Conservation (phyloP, 257 asterid genomes). For the Parsonsia alboflavescens region DNA sequence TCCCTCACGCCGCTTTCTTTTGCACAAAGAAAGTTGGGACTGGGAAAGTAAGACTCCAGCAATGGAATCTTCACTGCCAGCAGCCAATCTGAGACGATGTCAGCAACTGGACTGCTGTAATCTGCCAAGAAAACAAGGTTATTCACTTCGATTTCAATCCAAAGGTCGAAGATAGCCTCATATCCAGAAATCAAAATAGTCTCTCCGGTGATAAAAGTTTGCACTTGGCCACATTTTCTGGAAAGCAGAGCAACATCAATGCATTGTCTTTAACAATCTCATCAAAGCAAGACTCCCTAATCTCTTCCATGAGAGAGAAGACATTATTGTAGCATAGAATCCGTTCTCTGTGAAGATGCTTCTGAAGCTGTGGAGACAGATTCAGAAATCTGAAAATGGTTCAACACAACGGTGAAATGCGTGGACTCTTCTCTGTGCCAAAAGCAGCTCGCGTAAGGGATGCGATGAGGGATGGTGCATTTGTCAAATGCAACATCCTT, state of each 20-base stretch:
- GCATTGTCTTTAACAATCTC: slow-evolving; percentile 61
- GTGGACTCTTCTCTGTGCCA: no score
- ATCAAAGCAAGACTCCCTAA: slow-evolving; percentile 54
- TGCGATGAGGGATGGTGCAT: no score
- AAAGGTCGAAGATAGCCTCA: slow-evolving; percentile 59
- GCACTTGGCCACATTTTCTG: slow-evolving; percentile 44
- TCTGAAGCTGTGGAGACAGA: no score
- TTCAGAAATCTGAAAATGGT: no score
- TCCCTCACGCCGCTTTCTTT: no score
- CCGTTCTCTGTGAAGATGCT: slow-evolving; percentile 46
- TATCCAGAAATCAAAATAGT: slow-evolving; percentile 63
- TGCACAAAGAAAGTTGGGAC: slow-evolving; percentile 21
- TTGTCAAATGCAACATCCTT: no score
- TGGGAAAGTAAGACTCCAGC: slow-evolving; percentile 58
- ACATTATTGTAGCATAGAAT: slow-evolving; percentile 52
- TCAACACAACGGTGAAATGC: no score
- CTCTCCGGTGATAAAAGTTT: slow-evolving; percentile 68
- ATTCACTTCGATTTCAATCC: slow-evolving; percentile 64
- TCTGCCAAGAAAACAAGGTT: slow-evolving; percentile 63
- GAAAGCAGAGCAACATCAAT: slow-evolving; percentile 38
- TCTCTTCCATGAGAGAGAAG: slow-evolving; percentile 51
- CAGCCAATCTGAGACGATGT: slow-evolving; percentile 53
- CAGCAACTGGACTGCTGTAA: slow-evolving; percentile 61
- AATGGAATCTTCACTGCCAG: slow-evolving; percentile 32
- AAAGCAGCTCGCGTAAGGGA: no score